A percentile compares a stretch with the other conserved stretches of the same genome.
phyloP scores from a whole-genome alignment of 495 filamentous ascomycete species.

The Copromyces sp. region DNA sequence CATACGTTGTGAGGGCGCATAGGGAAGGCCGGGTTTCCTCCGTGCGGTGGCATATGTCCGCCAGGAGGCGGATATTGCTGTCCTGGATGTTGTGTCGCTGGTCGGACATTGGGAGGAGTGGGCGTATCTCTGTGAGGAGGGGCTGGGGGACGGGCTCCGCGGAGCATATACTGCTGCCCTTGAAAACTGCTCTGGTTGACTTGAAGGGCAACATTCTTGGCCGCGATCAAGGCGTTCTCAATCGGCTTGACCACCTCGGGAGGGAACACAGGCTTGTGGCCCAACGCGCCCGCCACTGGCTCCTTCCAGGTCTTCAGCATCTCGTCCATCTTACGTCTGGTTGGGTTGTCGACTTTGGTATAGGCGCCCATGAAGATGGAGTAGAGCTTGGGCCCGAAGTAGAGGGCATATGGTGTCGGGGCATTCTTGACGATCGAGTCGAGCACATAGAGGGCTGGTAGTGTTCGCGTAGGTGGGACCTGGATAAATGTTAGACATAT shows the following conservation, averaged over 20 bases:
- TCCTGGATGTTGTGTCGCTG: slow-evolving; percentile 13
- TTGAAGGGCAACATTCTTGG: slow-evolving; percentile 63
- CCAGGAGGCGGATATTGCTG: slow-evolving; percentile 16
- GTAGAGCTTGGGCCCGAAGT: slow-evolving; percentile 84
- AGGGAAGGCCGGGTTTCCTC: slow-evolving; percentile 16
- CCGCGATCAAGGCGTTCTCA: slow-evolving; percentile 86
- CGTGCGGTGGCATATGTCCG: slow-evolving; percentile 9
- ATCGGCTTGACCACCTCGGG: slow-evolving; percentile 76
- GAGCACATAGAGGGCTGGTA: slow-evolving; percentile 93
- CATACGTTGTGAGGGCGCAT: slow-evolving; percentile 18
- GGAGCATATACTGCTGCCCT: slow-evolving; percentile 52
- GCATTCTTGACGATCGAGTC: slow-evolving; percentile 99
- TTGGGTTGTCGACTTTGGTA: slow-evolving; percentile 66
- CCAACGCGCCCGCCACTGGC: slow-evolving; percentile 82
- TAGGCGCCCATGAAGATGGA: slow-evolving; percentile 95
- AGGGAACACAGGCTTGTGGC: slow-evolving; percentile 80
- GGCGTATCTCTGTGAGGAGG: slow-evolving; percentile 55
- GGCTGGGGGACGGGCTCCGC: slow-evolving; percentile 43
- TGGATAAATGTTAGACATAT: slow-evolving; percentile 29
- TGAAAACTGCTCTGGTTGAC: slow-evolving; percentile 57
- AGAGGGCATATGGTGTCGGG: slow-evolving; percentile 91
- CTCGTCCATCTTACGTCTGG: slow-evolving; percentile 85
- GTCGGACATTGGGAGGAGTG: slow-evolving; percentile 50
- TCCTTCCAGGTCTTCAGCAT: slow-evolving; percentile 99
- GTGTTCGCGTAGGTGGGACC: slow-evolving; percentile 74